Evolutionary conservation across 345 rosid genomes (phyloP), one percentile per base, ranked within the genome.

Genomic region (Euclidium syriacum): DNA sequence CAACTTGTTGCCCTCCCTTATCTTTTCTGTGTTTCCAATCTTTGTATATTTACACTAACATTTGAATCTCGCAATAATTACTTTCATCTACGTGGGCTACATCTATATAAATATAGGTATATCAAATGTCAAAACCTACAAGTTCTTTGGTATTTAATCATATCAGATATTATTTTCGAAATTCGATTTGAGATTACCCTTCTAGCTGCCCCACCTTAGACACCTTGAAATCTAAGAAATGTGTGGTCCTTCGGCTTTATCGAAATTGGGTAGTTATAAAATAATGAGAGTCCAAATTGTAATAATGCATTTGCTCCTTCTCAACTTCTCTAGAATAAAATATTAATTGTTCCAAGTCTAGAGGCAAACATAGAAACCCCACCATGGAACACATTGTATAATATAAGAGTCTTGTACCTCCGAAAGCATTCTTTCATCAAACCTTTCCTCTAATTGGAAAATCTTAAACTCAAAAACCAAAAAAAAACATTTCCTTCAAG

Each of bases 331-430:
- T 70, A 70, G 74, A 70, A 10, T 36, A 53, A 52, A 50, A 52
- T 26, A 61, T 46, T 46, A 27, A 36, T 30, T 39, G 40, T 44
- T 14, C 32, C 30, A 69, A 61, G 17, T 19, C 30, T 52, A 29
- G 47, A 62, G 46, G 47, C 38, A 71, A 10, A 48, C 75, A 71
- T 63, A 33, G 2, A 52, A 34, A 40, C 33, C 70, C 70, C 70
- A 71, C 70, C 41, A 64, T 64, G 70, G 59, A 63, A 35, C 48
- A 69, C n/a, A n/a, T n/a, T 24, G 12, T 70, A 55, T 32, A 17
- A 15, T 33, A 18, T 33, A 33, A 23, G 10, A 22, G 7, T 62
- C 67, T 33, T 58, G 39, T 17, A 58, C 9, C 25, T 19, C 53
- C 62, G 3, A 65, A 23, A 55, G 20, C 22, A 57, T 38, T 47